These are phyloP conservation scores for Linderniella brevidens DNA, from an alignment of 257 asterid genomes.

Conservation along the genomic window DNA sequence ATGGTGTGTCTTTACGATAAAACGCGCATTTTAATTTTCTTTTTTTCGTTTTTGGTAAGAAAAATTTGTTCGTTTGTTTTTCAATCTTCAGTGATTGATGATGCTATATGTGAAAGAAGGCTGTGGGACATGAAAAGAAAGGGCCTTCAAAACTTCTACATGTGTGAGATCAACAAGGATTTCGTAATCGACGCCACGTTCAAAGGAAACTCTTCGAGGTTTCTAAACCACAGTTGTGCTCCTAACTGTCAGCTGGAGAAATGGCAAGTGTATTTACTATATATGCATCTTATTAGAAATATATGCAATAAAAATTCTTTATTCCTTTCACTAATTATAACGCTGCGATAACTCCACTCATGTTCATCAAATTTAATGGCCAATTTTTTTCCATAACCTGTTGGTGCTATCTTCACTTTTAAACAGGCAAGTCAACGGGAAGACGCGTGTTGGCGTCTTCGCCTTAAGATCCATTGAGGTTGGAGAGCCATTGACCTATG, in stretches of 20 bases:
- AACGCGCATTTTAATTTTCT: conserved; percentile 5
- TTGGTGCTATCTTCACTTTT: conserved; percentile 11
- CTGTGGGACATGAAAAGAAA: conserved; percentile 83
- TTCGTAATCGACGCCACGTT: conserved; percentile 90
- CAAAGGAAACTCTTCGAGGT: conserved; percentile 82
- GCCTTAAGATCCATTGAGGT: conserved; percentile 53
- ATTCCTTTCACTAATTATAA: neutral
- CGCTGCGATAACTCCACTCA: neutral
- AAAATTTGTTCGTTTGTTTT: conserved; percentile 10
- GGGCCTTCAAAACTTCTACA: conserved; percentile 64
- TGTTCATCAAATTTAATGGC: neutral
- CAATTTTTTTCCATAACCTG: conserved; percentile 6
- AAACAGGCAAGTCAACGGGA: conserved; percentile 81
- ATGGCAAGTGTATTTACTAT: conserved; percentile 74
- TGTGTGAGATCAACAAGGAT: conserved; percentile 86
- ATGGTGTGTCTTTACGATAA: conserved; percentile 8
- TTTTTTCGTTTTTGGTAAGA: conserved; percentile 3
- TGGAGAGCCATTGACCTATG: conserved; percentile 87
- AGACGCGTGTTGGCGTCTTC: conserved; percentile 83
- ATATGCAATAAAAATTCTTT: neutral
- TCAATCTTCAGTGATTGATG: conserved; percentile 67
- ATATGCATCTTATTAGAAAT: conserved; percentile 7
- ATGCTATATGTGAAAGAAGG: conserved; percentile 75
- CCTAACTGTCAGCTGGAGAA: conserved; percentile 90
- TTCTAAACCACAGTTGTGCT: conserved; percentile 86